Conservation (phyloP, 2,329 filamentous ascomycete species). For the Diplodia sapinea region DNA sequence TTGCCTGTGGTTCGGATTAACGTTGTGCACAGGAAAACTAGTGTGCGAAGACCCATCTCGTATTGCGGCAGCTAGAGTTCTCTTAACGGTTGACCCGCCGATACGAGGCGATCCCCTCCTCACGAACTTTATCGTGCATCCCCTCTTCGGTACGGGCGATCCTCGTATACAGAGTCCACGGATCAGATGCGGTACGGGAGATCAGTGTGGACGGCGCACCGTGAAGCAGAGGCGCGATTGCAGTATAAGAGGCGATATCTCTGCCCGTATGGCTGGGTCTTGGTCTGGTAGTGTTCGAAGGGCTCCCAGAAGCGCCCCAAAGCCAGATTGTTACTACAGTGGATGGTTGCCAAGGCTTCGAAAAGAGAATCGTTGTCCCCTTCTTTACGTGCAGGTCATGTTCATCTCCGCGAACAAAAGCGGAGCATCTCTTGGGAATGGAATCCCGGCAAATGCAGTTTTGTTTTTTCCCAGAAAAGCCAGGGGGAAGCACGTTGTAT, state of each 20-base stretch:
- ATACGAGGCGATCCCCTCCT: conserved; percentile 24
- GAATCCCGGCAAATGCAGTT: background rate
- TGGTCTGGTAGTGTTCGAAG: background rate
- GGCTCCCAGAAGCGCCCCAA: background rate
- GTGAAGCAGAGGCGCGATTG: conserved; percentile 1
- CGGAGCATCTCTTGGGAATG: background rate
- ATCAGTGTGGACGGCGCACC: conserved; percentile 7
- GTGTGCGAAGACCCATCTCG: conserved; percentile 7
- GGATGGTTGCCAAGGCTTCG: background rate
- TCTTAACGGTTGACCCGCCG: conserved; percentile 5
- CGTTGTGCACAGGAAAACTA: background rate
- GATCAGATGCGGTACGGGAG: background rate
- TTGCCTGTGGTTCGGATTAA: background rate
- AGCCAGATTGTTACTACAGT: background rate
- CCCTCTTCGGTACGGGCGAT: conserved; percentile 19
- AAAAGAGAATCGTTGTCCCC: background rate
- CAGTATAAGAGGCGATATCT: background rate
- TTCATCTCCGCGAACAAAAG: background rate
- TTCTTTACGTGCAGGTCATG: background rate
- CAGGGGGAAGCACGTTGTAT: background rate
- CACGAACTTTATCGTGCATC: conserved; percentile 22
- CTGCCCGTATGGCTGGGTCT: too few relatives aligned
- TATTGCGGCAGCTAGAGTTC: conserved; percentile 22
- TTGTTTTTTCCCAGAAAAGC: too few relatives aligned
- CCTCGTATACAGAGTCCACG: conserved; percentile 23